These are phyloP conservation scores for Beauveria sp. DNA, from an alignment of 2,329 filamentous ascomycete genomes.

Conservation along the genomic window DNA sequence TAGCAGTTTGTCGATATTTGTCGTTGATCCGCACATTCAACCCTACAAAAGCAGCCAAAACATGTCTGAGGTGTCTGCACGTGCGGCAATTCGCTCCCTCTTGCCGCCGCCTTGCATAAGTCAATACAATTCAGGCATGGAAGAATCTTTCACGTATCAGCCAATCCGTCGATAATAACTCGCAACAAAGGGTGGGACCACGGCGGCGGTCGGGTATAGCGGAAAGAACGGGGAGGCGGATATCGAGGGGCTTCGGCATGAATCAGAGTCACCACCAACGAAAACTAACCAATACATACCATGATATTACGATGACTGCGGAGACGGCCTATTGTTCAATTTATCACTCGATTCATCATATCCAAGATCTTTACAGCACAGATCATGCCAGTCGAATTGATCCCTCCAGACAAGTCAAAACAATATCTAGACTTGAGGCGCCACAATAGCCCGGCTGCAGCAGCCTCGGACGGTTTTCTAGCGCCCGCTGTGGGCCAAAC, in stretches of 20 bases:
- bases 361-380: neutral
- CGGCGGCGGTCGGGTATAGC: neutral
- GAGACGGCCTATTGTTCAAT: neutral
- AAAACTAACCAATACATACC: neutral
- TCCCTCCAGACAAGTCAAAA: neutral
- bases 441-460: neutral
- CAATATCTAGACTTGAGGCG: neutral
- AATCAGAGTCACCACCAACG: neutral
- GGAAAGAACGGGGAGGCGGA: neutral
- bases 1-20: neutral
- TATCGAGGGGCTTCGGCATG: neutral
- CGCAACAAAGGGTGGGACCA: neutral
- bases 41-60: neutral
- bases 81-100: neutral
- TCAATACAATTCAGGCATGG: neutral
- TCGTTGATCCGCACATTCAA: neutral
- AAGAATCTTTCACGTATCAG: neutral
- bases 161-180: neutral
- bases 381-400: neutral
- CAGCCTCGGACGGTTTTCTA: constrained; percentile 3
- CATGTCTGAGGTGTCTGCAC: neutral
- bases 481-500: neutral
- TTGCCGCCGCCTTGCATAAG: neutral
- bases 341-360: no score
- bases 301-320: neutral